Evolutionary conservation across 83 land plant species (phyloP).

Genomic region (Picea abies): DNA sequence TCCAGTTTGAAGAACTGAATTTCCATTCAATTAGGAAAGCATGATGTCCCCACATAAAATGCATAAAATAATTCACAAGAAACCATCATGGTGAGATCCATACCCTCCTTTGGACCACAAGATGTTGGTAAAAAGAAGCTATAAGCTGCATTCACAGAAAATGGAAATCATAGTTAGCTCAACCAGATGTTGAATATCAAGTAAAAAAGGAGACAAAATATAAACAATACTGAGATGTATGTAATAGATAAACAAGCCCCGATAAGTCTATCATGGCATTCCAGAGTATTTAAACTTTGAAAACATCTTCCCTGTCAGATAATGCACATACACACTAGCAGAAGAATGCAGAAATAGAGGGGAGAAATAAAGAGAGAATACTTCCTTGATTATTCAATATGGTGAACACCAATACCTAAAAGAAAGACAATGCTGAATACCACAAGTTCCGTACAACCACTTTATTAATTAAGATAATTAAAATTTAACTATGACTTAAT

Average conservation of each 20-base stretch:
- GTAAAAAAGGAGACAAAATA: neutral
- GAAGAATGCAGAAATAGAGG: neutral
- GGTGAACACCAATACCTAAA: too few species aligned
- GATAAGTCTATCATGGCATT: neutral
- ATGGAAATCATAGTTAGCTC: neutral
- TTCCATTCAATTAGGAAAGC: neutral
- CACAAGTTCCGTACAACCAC: too few species aligned
- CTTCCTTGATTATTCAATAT: too few species aligned
- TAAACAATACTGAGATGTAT: neutral
- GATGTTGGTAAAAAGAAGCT: conserved; percentile 90
- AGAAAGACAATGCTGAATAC: too few species aligned
- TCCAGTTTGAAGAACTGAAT: neutral
- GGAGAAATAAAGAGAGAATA: neutral
- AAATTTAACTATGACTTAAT: too few species aligned
- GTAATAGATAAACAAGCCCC: neutral
- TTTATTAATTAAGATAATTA: too few species aligned
- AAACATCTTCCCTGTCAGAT: neutral
- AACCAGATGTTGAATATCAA: neutral
- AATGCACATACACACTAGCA: too few species aligned
- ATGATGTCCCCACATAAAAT: neutral
- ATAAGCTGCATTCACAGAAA: conserved; percentile 59
- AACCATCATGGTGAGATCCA: conserved; percentile 10
- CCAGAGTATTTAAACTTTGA: neutral
- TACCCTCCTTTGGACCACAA: conserved; percentile 91
- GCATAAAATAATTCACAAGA: neutral